Conservation (phyloP, 495 filamentous ascomycete genomes). For the Trichoderma gamsii region DNA sequence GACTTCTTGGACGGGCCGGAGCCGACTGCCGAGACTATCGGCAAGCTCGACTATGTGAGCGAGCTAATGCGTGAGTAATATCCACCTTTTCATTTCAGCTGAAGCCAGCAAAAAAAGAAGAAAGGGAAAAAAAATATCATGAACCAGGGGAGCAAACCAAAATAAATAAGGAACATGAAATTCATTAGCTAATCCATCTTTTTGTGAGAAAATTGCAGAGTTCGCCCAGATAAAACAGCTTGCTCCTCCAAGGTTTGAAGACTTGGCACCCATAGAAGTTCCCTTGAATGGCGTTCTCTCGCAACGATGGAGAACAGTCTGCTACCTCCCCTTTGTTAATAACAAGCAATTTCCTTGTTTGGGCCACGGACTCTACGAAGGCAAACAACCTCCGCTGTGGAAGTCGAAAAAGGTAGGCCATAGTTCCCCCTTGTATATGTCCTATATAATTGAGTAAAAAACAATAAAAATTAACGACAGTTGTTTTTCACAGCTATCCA, state of each 20-base stretch:
- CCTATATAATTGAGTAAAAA: background rate
- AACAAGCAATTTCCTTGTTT: background rate
- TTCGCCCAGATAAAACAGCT: background rate
- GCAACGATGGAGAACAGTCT: background rate
- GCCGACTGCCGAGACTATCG: slow-evolving; percentile 24
- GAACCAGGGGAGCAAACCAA: background rate
- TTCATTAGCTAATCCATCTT: background rate
- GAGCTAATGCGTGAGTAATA: slow-evolving; percentile 27
- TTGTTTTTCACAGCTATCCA: slow-evolving; percentile 20
- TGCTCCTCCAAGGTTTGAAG: background rate
- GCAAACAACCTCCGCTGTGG: slow-evolving; percentile 21
- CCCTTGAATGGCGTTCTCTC: background rate
- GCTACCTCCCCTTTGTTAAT: background rate
- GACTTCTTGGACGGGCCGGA: slow-evolving; percentile 22
- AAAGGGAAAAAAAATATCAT: no score
- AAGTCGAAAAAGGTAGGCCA: slow-evolving; percentile 17
- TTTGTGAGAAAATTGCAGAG: background rate
- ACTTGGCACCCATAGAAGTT: background rate
- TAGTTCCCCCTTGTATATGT: background rate
- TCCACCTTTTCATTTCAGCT: background rate
- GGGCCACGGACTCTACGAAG: slow-evolving; percentile 19
- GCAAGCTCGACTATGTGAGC: slow-evolving; percentile 34
- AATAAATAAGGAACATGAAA: background rate
- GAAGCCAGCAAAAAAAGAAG: no score
- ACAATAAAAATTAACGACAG: no score